Base-by-base conservation (phyloP, 352 stramenopile genomes). In the Thraustotheca clavata region DNA sequence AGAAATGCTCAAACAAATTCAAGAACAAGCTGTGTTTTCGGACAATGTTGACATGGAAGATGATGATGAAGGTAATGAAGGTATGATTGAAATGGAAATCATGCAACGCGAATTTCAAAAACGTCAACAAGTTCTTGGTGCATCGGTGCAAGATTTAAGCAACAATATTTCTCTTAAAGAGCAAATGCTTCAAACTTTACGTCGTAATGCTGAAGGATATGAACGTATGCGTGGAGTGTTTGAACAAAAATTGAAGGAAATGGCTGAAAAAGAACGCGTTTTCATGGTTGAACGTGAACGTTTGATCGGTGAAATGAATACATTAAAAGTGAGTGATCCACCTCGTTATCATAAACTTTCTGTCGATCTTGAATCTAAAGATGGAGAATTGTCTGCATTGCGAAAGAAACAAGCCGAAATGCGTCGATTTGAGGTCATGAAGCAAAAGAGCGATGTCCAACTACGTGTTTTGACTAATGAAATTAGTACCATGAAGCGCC, bases 381-480 rank as follows among this genome's bases (percentile, higher is more conserved):
- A 94, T 36, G 71, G 76, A 1, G 80, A 93, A 62, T 60, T 94
- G n/a, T 65, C 73, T 33, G 70, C 70, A 3, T 65, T 94, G 32
- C 80, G 79, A 34, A 89, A 89, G 52, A 93, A 92, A 52, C 80
- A 94, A 60, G 88, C 68, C 7, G 83, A 92, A 26, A 90, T 93
- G 62, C 87, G 87, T 46, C 76, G 78, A 26, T 91, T 88, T 46
- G 81, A 91, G 70, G 77, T 74, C 47, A 74, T 91, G 52, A 91
- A 91, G 69, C 88, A 89, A 71, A 94, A 94, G 67, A 91, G 83
- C 52, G 85, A 94, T 65, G 89, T 87, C 71, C 81, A 94, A 48
- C 60, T 92, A 32, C 76, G 85, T 20, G 80, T 91, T 5, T 57
- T 93, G 33, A 89, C 77, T 5, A 78, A 80, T 9, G 86, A 94